Conservation (phyloP, 495 filamentous ascomycete species). For the Xylaria bambusicola region DNA sequence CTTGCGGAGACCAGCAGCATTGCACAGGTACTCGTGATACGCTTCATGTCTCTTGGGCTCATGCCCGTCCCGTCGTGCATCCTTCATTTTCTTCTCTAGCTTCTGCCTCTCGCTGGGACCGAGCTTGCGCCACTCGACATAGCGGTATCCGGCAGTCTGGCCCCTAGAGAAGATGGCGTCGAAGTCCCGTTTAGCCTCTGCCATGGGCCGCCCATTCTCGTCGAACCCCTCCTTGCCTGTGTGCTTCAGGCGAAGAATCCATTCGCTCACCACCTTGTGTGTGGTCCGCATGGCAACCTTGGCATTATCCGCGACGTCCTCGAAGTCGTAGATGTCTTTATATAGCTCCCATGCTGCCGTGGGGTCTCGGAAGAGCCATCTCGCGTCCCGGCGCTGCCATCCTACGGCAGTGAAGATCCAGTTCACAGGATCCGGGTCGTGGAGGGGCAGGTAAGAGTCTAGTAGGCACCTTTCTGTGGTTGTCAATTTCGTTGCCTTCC, state of each 20-base stretch:
- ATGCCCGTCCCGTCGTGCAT: too few species aligned
- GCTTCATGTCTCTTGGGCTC: not conserved
- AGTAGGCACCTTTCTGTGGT: not conserved
- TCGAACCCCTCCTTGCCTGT: not conserved
- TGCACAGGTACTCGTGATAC: not conserved
- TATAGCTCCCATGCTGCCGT: slow-evolving; percentile 2
- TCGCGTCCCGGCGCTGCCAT: slow-evolving; percentile 8
- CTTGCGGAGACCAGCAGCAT: not conserved
- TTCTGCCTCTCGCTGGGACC: not conserved
- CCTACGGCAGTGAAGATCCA: not conserved
- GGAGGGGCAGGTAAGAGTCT: not conserved
- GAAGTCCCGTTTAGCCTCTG: not conserved
- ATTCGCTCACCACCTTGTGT: not conserved
- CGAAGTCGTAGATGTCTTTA: slow-evolving; percentile 11
- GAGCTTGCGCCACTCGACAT: slow-evolving; percentile 15
- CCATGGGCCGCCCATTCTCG: not conserved
- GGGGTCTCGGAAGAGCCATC: slow-evolving; percentile 7
- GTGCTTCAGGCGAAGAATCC: slow-evolving; percentile 1
- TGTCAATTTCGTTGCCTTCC: not conserved
- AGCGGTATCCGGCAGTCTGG: not conserved
- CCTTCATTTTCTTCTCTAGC: not conserved
- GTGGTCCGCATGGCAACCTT: not conserved
- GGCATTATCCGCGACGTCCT: not conserved
- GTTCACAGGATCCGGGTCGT: not conserved
- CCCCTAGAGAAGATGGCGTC: not conserved